phyloP scores from a whole-genome alignment of 1,139 yeast species.

The Blastobotrys ciferrii region DNA sequence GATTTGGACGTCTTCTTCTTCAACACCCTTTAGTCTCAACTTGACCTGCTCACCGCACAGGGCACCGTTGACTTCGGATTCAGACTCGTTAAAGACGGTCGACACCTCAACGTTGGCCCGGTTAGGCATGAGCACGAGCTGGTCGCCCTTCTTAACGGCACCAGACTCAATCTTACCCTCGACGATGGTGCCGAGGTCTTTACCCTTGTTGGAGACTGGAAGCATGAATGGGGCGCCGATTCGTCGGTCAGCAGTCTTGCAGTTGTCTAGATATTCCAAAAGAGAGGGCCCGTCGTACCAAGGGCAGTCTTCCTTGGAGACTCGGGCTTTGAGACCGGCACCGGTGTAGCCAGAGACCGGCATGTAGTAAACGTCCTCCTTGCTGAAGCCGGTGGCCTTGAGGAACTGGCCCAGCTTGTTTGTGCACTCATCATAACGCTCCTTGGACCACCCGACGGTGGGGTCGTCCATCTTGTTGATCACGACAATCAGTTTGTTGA shows the following conservation, averaged over 20 bases:
- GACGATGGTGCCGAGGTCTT: constrained; percentile 93
- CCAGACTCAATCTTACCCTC: constrained; percentile 99
- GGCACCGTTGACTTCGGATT: constrained; percentile 88
- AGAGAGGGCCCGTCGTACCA: constrained; percentile 95
- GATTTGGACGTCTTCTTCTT: constrained; percentile 89
- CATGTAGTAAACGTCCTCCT: constrained; percentile 85
- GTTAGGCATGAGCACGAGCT: constrained; percentile 88
- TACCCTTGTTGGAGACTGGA: constrained; percentile 92
- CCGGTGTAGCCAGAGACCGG: constrained; percentile 99
- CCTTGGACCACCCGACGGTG: constrained; percentile 93
- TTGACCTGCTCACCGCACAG: constrained; percentile 96
- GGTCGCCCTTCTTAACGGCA: constrained; percentile 75
- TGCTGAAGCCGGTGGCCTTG: constrained; percentile 86
- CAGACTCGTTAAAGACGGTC: constrained; percentile 89
- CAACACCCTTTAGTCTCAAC: constrained; percentile 88
- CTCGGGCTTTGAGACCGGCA: constrained; percentile 90
- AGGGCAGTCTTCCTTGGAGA: constrained; percentile 67
- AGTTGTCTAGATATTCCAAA: constrained; percentile 80
- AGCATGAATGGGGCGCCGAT: constrained; percentile 95
- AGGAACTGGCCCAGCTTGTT: constrained; percentile 72
- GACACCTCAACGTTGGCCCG: constrained; percentile 77
- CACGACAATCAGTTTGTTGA: constrained; percentile 85
- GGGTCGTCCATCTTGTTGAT: constrained; percentile 99
- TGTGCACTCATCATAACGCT: constrained; percentile 94
- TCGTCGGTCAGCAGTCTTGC: constrained; percentile 81